Evolutionary conservation across 192 early-diverging fungal genomes (phyloP).

Genomic region (Backusella morwellensis): DNA sequence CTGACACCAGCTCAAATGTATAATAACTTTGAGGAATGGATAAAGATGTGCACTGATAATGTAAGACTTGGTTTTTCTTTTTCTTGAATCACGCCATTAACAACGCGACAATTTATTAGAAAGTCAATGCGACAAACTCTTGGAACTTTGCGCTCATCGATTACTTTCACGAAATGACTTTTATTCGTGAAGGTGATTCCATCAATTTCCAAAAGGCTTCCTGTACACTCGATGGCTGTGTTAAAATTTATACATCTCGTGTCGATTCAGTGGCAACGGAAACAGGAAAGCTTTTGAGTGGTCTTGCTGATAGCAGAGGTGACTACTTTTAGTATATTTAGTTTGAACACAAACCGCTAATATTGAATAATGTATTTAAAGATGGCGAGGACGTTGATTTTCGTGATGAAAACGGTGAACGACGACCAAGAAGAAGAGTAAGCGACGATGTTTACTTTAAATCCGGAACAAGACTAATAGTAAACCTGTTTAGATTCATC

Average conservation of each 20-base stretch:
- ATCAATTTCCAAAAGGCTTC: slow-evolving; percentile 99
- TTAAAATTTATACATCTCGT: slow-evolving; percentile 95
- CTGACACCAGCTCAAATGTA: slow-evolving; percentile 42
- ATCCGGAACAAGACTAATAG: background rate
- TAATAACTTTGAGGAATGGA: slow-evolving; percentile 84
- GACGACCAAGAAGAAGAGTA: slow-evolving; percentile 43
- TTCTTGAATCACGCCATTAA: background rate
- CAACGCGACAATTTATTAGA: slow-evolving; percentile 45
- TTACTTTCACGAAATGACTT: slow-evolving; percentile 94
- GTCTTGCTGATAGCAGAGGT: slow-evolving; percentile 73
- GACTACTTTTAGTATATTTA: slow-evolving; percentile 13
- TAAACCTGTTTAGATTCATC: slow-evolving; percentile 30
- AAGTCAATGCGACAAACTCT: slow-evolving; percentile 92
- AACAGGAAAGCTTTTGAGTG: slow-evolving; percentile 85
- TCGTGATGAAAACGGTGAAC: slow-evolving; percentile 52
- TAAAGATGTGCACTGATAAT: slow-evolving; percentile 96
- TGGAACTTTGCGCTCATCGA: slow-evolving; percentile 99
- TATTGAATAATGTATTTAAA: background rate
- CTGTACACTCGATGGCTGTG: slow-evolving; percentile 93
- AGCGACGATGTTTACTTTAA: background rate
- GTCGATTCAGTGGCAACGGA: slow-evolving; percentile 97
- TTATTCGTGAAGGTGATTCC: slow-evolving; percentile 91
- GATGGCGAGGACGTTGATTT: slow-evolving; percentile 32
- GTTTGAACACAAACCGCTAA: background rate
- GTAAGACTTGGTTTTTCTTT: slow-evolving; percentile 39